Conservation (phyloP, 768 basidiomycete genomes). For the Cyclocybe cylindracea region DNA sequence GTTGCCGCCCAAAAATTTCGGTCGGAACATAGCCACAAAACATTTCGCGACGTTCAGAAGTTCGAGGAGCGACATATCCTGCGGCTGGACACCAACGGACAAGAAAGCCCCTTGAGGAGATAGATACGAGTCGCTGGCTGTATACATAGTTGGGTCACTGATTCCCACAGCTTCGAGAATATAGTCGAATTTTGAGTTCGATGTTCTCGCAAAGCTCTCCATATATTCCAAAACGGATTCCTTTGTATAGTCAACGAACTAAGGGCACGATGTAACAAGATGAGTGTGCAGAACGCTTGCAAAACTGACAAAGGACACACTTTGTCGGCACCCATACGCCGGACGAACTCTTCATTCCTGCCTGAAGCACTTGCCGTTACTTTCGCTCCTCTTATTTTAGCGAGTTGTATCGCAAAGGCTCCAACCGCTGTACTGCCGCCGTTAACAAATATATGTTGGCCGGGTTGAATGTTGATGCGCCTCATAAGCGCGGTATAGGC, state of each 20-base stretch:
- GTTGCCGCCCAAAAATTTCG: constrained; percentile 52
- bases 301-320: constrained; percentile 27
- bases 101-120: constrained; percentile 54
- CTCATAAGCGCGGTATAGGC: constrained; percentile 55
- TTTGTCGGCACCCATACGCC: constrained; percentile 64
- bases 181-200: constrained; percentile 50
- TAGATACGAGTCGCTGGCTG: constrained; percentile 48
- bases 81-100: constrained; percentile 48
- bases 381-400: constrained; percentile 60
- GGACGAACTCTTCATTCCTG: constrained; percentile 61
- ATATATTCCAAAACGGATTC: constrained; percentile 50
- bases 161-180: constrained; percentile 61
- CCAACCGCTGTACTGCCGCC: constrained; percentile 74
- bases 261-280: background rate
- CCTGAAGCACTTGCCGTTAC: constrained; percentile 63
- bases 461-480: constrained; percentile 46
- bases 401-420: constrained; percentile 69
- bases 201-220: constrained; percentile 30
- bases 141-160: constrained; percentile 48
- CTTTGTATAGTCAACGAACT: constrained; percentile 65
- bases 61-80: constrained; percentile 27
- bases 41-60: constrained; percentile 30
- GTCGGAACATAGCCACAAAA: constrained; percentile 34
- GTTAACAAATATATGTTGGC: constrained; percentile 64
- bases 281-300: too few relatives aligned